These are phyloP conservation scores for Annona squamosa DNA, from an alignment of 164 flowering plant genomes.

Conservation along the genomic window DNA sequence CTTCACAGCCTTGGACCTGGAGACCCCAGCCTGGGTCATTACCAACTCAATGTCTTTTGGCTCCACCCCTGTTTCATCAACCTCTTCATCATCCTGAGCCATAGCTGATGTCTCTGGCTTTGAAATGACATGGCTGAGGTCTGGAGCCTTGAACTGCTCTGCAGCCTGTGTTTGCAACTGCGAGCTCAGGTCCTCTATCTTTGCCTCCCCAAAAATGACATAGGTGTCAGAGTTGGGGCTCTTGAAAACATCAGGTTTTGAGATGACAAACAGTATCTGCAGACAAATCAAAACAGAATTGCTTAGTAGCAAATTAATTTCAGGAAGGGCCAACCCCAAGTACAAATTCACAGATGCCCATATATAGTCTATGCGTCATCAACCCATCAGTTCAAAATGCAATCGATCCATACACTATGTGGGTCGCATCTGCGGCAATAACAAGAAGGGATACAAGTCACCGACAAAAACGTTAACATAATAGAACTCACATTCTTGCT, in stretches of 20 bases:
- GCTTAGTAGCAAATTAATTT: neutral
- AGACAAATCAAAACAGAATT: neutral
- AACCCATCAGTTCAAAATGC: no score
- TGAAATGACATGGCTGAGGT: constrained; percentile 24
- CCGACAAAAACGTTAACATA: neutral
- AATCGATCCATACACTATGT: neutral
- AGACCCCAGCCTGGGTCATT: constrained; percentile 37
- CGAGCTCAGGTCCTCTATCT: constrained; percentile 38
- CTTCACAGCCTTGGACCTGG: constrained; percentile 33
- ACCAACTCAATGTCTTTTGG: constrained; percentile 36
- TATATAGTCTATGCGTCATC: no score
- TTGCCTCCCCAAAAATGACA: constrained; percentile 32
- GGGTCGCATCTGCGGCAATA: neutral
- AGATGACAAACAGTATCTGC: constrained; percentile 35
- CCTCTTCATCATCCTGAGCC: constrained; percentile 34
- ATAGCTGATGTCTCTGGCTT: constrained; percentile 26
- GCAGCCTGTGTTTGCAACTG: constrained; percentile 39
- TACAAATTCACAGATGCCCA: no score
- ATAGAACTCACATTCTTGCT: constrained; percentile 27
- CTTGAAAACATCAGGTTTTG: constrained; percentile 36
- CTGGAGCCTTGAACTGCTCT: constrained; percentile 34
- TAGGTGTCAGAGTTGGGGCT: constrained; percentile 34
- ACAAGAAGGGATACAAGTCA: no score
- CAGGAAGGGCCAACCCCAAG: no score
- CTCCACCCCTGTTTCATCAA: constrained; percentile 33